These are phyloP conservation scores for Xylaria bambusicola DNA, from an alignment of 495 filamentous ascomycete species.

Conservation along the genomic window DNA sequence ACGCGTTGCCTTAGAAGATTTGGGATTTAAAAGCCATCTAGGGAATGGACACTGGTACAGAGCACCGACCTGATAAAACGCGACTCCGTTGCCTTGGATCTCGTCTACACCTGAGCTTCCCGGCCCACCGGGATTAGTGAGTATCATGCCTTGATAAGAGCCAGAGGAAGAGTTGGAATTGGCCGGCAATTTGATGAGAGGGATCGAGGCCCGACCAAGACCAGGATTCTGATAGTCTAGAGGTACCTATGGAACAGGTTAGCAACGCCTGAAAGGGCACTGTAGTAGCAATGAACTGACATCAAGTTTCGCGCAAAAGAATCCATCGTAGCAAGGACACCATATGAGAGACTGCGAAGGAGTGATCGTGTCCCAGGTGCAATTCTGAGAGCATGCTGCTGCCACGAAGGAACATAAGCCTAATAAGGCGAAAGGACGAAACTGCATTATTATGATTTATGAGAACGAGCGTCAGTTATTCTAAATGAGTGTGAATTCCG, in stretches of 20 bases:
- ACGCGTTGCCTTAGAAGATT: not conserved
- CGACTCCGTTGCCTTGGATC: conserved; percentile 2
- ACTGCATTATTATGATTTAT: not conserved
- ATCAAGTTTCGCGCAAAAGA: conserved; percentile 20
- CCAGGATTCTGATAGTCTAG: conserved; percentile 17
- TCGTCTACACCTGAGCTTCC: conserved; percentile 35
- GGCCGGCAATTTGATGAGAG: conserved; percentile 24
- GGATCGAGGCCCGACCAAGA: conserved; percentile 13
- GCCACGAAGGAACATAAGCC: not conserved
- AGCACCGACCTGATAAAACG: conserved; percentile 8
- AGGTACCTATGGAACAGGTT: conserved; percentile 12
- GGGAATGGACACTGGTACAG: not conserved
- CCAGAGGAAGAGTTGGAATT: conserved; percentile 25
- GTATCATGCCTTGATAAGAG: conserved; percentile 30
- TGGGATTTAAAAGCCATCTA: too few relatives aligned
- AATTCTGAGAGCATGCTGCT: conserved; percentile 7
- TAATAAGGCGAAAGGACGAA: not conserved
- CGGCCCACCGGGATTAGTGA: conserved; percentile 45
- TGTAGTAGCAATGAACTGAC: not conserved
- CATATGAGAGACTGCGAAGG: conserved; percentile 16
- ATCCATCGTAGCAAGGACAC: conserved; percentile 17
- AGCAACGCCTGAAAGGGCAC: not conserved
- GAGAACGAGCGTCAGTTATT: not conserved
- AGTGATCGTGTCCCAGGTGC: conserved; percentile 19
- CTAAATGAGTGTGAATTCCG: not conserved